These are phyloP conservation scores for Lanmaoa rubissima DNA, from an alignment of 768 basidiomycete genomes.

Conservation along the genomic window DNA sequence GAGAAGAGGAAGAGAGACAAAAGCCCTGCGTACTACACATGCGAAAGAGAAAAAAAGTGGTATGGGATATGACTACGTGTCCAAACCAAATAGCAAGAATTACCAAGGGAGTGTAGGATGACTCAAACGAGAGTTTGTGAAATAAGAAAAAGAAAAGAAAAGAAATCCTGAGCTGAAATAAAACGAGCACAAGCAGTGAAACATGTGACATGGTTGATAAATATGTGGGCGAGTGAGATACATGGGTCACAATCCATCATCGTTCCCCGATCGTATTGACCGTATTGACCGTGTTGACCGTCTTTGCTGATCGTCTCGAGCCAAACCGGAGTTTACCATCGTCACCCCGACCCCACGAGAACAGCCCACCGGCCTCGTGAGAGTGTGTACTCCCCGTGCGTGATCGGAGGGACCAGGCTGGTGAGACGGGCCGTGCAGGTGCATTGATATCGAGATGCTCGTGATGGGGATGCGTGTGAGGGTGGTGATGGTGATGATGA, in stretches of 20 bases:
- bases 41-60: slow-evolving; percentile 13
- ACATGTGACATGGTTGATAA: not conserved
- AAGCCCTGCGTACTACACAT: slow-evolving; percentile 33
- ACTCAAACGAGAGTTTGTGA: slow-evolving; percentile 21
- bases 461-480: slow-evolving; percentile 52
- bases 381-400: slow-evolving; percentile 72
- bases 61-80: slow-evolving; percentile 12
- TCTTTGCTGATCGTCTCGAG: slow-evolving; percentile 56
- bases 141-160: not conserved
- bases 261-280: slow-evolving; percentile 19
- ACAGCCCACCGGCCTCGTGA: slow-evolving; percentile 64
- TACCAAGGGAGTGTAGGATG: slow-evolving; percentile 34
- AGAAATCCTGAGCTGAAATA: slow-evolving; percentile 2
- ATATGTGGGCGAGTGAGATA: not conserved
- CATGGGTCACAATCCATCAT: slow-evolving; percentile 10
- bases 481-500: slow-evolving; percentile 53
- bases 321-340: slow-evolving; percentile 74
- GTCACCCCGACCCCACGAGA: slow-evolving; percentile 64
- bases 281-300: slow-evolving; percentile 30
- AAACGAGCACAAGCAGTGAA: slow-evolving; percentile 8
- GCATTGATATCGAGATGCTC: slow-evolving; percentile 52
- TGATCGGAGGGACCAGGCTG: slow-evolving; percentile 85
- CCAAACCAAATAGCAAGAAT: slow-evolving; percentile 25
- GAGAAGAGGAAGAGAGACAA: slow-evolving; percentile 1
- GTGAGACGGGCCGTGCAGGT: slow-evolving; percentile 63